Conservation (phyloP, 164 flowering plant species). For the Cinnamomum micranthum region DNA sequence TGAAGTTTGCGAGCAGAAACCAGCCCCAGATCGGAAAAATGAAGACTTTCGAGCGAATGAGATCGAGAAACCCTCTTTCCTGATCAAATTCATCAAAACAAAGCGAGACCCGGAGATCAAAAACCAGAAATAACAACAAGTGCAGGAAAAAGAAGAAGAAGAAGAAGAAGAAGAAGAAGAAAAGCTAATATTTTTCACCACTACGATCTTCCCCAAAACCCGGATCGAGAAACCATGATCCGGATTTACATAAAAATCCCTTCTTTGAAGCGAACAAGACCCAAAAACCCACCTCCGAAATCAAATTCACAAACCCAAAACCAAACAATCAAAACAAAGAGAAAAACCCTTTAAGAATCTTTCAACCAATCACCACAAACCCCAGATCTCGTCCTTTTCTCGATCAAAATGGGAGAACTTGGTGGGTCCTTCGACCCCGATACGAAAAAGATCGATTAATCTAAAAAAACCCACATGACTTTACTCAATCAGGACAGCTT, state of each 20-base stretch:
- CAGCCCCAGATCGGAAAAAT: background rate
- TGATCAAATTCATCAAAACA: background rate
- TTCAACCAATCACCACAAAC: background rate
- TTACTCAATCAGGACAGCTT: background rate
- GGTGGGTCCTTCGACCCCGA: background rate
- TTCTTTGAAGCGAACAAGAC: background rate
- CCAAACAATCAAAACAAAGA: background rate
- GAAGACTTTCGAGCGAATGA: background rate
- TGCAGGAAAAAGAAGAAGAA: too few species aligned
- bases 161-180: background rate
- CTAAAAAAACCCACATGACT: background rate
- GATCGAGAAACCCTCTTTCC: background rate
- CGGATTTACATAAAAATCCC: background rate
- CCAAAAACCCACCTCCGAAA: background rate
- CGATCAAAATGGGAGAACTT: background rate
- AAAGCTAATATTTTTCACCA: conserved; percentile 4
- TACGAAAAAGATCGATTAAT: background rate
- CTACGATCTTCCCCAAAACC: background rate
- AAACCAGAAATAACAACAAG: background rate
- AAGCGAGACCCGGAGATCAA: background rate
- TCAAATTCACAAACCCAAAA: background rate
- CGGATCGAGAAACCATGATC: background rate
- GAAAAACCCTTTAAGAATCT: background rate
- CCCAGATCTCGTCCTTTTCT: background rate
- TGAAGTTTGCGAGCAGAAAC: background rate